These are phyloP conservation scores for Heliosperma pusillum DNA, from an alignment of 148 eudicot genomes.

Conservation along the genomic window DNA sequence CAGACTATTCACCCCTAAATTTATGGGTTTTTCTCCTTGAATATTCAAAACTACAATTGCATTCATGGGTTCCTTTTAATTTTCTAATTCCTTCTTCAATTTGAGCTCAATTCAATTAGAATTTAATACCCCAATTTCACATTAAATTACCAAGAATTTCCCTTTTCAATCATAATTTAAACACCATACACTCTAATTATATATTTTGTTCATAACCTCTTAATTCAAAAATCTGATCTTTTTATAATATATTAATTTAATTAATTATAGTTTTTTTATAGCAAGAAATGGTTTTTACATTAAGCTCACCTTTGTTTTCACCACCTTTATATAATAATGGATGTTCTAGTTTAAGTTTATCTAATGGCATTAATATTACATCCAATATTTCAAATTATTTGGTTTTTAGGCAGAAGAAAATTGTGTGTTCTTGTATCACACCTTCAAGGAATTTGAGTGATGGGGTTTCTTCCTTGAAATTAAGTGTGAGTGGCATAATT, in stretches of 20 bases:
- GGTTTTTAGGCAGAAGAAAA: constrained; percentile 26
- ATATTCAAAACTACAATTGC: neutral
- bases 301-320: constrained; percentile 35
- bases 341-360: constrained; percentile 27
- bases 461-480: constrained; percentile 37
- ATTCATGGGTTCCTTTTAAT: too few relatives aligned
- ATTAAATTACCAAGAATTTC: neutral
- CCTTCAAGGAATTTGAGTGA: constrained; percentile 47
- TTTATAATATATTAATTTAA: neutral
- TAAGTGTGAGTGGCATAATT: constrained; percentile 34
- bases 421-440: constrained; percentile 51
- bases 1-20: neutral
- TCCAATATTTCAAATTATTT: constrained; percentile 21
- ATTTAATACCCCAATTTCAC: too few relatives aligned
- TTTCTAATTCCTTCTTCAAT: too few relatives aligned
- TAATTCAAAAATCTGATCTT: constrained; percentile 2
- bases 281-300: constrained; percentile 35
- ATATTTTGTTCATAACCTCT: neutral
- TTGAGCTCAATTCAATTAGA: too few relatives aligned
- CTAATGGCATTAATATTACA: constrained; percentile 14
- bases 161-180: constrained; percentile 1
- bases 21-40: neutral
- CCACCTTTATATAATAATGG: constrained; percentile 19
- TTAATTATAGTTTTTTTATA: neutral
- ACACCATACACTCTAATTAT: constrained; percentile 2